Conservation (phyloP, 1,284 basidiomycete genomes). For the Rhodotorula sp. region DNA sequence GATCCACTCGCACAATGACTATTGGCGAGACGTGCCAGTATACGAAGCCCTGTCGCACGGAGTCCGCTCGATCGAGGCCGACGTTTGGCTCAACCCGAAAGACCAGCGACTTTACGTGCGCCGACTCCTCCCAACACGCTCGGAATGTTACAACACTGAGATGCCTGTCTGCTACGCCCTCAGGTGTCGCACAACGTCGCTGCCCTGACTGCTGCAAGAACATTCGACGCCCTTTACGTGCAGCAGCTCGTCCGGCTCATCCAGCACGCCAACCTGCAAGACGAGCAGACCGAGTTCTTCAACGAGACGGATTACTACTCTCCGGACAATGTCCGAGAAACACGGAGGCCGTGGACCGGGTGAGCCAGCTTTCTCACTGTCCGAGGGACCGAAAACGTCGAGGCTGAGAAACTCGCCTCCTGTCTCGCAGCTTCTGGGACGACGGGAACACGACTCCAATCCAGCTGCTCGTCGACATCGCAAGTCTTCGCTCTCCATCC, state of each 20-base stretch:
- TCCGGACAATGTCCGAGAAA: conserved; percentile 26
- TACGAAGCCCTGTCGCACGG: conserved; percentile 42
- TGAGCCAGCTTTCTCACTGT: not conserved
- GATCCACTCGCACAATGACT: conserved; percentile 46
- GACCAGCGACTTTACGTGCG: conserved; percentile 42
- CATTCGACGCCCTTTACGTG: conserved; percentile 39
- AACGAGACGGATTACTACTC: conserved; percentile 31
- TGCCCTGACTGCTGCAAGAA: conserved; percentile 39
- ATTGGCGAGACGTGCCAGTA: conserved; percentile 40
- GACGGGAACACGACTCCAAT: conserved; percentile 39
- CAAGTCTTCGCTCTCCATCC: not conserved
- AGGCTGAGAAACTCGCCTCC: not conserved
- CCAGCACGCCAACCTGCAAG: conserved; percentile 40
- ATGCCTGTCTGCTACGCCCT: no score
- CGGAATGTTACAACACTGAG: no score
- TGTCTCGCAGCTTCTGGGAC: conserved; percentile 31
- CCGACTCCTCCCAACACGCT: not conserved
- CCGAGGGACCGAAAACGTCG: not conserved
- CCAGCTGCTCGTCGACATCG: conserved; percentile 43
- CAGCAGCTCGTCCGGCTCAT: conserved; percentile 39
- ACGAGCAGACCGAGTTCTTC: conserved; percentile 28
- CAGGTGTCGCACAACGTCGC: conserved; percentile 42
- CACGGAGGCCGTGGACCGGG: conserved; percentile 30
- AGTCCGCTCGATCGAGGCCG: conserved; percentile 40
- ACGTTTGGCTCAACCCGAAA: conserved; percentile 43